Base-by-base conservation (phyloP, 176 grass and related monocot genomes). In the Oryza meyeriana region DNA sequence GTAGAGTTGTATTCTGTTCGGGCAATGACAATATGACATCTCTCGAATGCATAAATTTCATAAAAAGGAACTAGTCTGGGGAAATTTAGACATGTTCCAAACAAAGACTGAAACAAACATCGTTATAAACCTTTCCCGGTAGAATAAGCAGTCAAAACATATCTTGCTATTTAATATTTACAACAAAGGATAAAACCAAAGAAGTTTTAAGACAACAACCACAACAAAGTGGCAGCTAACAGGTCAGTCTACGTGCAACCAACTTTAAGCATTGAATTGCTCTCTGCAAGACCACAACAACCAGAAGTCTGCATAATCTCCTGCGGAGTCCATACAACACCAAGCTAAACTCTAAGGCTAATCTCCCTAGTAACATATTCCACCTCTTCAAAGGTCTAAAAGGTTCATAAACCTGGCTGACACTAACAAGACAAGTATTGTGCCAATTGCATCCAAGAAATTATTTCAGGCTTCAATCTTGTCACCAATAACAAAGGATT, bases 381-480 rank as follows among this genome's bases (percentile, higher is more conserved):
- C 38, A 81, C 57, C 61, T 72, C 72, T 58, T 66, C 8, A 32
- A 28, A 39, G 32, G 17, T 41, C 17, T n/a, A 61, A 57, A 84
- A 80, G 32, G 35, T 50, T 58, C 41, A n/a, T 27, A 26, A 41
- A 42, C 12, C 36, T 27, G 38, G 35, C 74, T 44, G 66, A 40
- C 24, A 42, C 9, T 39, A 30, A 69, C 40, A 38, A 5, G 31
- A 39, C 30, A 74, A 45, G 12, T 17, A 79, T 47, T 8, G 1
- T 59, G 61, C 17, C 58, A 64, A 34, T 22, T 29, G 22, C 39
- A n/a, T 59, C 52, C 63, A 65, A 44, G 25, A 70, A 81, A 48
- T 76, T 65, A 48, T 76, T 65, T 94, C 83, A 94, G 31, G 33
- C 76, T 75, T 94, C 92, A 74, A 65, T 72, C 71, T 85, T 30